Percentiles rank a stretch among this genome's conserved stretches.
Evolutionary conservation across 1,139 yeast species (phyloP).

Genomic region (Saccharomyces hybrid): DNA sequence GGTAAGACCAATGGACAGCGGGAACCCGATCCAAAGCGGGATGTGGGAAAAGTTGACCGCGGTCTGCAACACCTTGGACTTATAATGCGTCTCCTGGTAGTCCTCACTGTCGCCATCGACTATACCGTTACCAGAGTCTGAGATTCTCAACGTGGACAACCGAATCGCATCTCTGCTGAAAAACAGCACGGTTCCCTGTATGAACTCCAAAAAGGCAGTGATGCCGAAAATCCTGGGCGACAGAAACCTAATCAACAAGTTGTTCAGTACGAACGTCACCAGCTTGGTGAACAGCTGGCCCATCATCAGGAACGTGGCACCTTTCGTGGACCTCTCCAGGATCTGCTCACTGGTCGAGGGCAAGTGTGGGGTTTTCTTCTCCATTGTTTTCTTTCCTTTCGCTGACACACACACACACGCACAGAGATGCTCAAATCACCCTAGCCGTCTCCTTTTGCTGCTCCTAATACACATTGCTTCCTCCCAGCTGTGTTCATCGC

Average conservation of each 20-base stretch:
- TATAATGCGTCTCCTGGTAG: constrained; percentile 14
- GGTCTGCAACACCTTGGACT: constrained; percentile 41
- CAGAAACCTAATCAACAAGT: constrained; percentile 60
- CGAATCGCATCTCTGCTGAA: constrained; percentile 81
- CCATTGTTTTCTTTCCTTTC: not conserved
- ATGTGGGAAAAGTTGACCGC: constrained; percentile 68
- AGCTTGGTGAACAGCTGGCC: constrained; percentile 71
- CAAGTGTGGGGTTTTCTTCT: not conserved
- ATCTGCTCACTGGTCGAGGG: constrained; percentile 23
- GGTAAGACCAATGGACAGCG: constrained; percentile 42
- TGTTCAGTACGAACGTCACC: constrained; percentile 72
- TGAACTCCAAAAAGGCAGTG: constrained; percentile 71
- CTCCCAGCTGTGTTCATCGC: not conserved
- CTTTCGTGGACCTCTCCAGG: constrained; percentile 40
- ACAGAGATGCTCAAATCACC: not conserved
- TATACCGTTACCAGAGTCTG: constrained; percentile 9
- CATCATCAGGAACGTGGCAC: constrained; percentile 60
- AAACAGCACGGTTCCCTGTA: constrained; percentile 60
- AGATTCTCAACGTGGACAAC: constrained; percentile 62
- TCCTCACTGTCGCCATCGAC: constrained; percentile 17
- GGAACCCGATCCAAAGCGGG: constrained; percentile 54
- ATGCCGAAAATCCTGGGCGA: constrained; percentile 75
- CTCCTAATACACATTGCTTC: not conserved
- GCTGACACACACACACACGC: not conserved
- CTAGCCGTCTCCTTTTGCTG: not conserved